Evolutionary conservation across 495 filamentous ascomycete species (phyloP), one percentile per base, ranked within the genome.

Genomic region (Penicillium lividum): DNA sequence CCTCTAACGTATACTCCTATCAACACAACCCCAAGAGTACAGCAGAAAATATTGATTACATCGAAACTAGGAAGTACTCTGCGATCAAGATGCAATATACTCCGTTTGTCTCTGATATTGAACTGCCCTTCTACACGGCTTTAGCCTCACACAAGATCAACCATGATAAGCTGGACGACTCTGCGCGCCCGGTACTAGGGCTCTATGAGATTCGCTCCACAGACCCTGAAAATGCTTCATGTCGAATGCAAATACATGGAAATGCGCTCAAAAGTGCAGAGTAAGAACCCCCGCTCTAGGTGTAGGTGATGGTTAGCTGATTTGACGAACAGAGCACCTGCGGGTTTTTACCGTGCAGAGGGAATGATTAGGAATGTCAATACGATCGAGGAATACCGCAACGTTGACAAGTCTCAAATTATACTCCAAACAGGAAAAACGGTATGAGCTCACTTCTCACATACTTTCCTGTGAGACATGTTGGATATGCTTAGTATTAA

Each of bases 281-380:
- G 93, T 97, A 77, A 71, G 47, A 59, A 31, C 27, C 28, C 25
- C 25, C 34, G 30, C 6, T 10, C 13, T 5, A 7, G 6, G 18
- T 22, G 22, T 1, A 11, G 43, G 34, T 38, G 3, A 42, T 28
- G 7, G 42, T 29, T 22, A 7, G 13, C 56, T 67, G 42, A 67
- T 59, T 30, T 60, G 34, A 27, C 28, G 51, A 44, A 30, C 55
- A 98, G 93, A 49, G 85, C 87, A 30, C 87, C 91, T 13, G 73
- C 81, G 30, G 86, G 85, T 60, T 82, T 84, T 64, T 89, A 86
- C 65, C 87, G 93, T 28, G 94, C 91, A 10, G 93, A 98, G 66
- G 94, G 94, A 29, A 89, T 89, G 66, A 94, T 98, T 61, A 93
- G 89, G 71, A 98, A 98, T 75, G 85, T 93, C 60, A 98, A 98